These are phyloP conservation scores for Termitomyces sp. DNA, from an alignment of 768 basidiomycete species.

Conservation along the genomic window DNA sequence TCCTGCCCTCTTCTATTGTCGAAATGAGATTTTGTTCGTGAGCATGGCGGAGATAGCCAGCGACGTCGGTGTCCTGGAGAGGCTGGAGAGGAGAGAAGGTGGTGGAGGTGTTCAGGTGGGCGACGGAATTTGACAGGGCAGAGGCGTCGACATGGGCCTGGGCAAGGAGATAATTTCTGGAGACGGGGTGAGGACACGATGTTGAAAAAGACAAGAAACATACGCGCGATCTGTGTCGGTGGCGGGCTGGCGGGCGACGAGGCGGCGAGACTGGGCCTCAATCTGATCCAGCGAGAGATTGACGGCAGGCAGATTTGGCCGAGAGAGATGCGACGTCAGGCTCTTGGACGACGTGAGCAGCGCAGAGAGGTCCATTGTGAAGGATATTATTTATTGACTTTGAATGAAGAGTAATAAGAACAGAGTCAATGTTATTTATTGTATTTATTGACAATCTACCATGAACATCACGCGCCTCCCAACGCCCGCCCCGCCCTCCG, in stretches of 20 bases:
- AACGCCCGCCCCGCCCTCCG: constrained; percentile 9
- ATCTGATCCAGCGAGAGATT: constrained; percentile 92
- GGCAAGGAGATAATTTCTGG: constrained; percentile 87
- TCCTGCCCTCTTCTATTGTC: constrained; percentile 86
- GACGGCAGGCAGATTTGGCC: constrained; percentile 83
- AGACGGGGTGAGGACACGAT: constrained; percentile 5
- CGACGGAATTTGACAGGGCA: constrained; percentile 79
- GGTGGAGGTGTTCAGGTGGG: constrained; percentile 72
- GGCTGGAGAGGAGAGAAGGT: constrained; percentile 91
- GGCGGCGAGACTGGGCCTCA: constrained; percentile 85
- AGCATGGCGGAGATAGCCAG: constrained; percentile 91
- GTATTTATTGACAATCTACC: too few species aligned
- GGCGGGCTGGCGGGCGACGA: constrained; percentile 69
- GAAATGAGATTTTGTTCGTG: constrained; percentile 94
- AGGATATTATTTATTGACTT: too few species aligned
- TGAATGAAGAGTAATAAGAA: too few species aligned
- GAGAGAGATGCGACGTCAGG: constrained; percentile 72
- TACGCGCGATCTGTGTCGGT: constrained; percentile 75
- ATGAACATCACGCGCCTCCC: constrained; percentile 16
- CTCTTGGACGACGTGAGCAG: constrained; percentile 66
- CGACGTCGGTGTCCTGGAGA: constrained; percentile 90
- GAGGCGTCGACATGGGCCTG: constrained; percentile 93
- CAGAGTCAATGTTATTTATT: too few species aligned
- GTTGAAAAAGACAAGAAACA: constrained; percentile 21
- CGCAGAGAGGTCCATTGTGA: constrained; percentile 57